phyloP scores from a whole-genome alignment of 805 yeast genomes.

The Candida dendrica region DNA sequence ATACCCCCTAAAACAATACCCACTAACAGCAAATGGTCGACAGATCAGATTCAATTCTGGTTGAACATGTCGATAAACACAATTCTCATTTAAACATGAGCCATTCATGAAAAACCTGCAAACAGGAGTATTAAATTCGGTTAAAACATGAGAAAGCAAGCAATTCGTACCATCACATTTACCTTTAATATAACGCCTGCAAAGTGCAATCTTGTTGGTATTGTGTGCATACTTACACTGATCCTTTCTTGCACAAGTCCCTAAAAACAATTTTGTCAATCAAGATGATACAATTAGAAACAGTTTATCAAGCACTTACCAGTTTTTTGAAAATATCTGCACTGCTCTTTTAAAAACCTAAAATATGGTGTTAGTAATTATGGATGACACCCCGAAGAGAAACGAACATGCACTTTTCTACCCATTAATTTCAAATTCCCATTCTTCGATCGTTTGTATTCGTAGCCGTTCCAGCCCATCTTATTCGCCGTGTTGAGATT shows the following conservation, averaged over 20 bases:
- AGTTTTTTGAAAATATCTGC: conserved; percentile 20
- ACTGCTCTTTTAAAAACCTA: conserved; percentile 17
- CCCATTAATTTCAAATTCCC: conserved; percentile 22
- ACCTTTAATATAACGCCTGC: conserved; percentile 41
- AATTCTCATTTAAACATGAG: conserved; percentile 39
- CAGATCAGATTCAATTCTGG: conserved; percentile 43
- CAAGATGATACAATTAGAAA: not conserved
- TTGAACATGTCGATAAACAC: conserved; percentile 44
- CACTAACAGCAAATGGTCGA: conserved; percentile 59
- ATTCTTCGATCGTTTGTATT: conserved; percentile 19
- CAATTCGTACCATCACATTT: conserved; percentile 45
- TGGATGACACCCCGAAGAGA: too few species aligned
- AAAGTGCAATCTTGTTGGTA: conserved; percentile 42
- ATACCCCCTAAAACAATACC: conserved; percentile 60
- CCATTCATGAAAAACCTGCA: conserved; percentile 47
- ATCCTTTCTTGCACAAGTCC: conserved; percentile 45
- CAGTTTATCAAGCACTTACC: conserved; percentile 6
- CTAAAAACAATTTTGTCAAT: conserved; percentile 19
- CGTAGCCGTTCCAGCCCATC: conserved; percentile 26
- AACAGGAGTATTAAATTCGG: conserved; percentile 52
- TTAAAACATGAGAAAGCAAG: conserved; percentile 46
- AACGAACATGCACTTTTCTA: conserved; percentile 9
- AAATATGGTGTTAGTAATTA: not conserved
- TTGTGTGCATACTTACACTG: conserved; percentile 51
- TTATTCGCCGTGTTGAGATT: conserved; percentile 9